Percentiles rank a stretch among this genome's conserved stretches.
Evolutionary conservation across 1,284 basidiomycete species (phyloP).

Genomic region (Apiotrichum montevideense): DNA sequence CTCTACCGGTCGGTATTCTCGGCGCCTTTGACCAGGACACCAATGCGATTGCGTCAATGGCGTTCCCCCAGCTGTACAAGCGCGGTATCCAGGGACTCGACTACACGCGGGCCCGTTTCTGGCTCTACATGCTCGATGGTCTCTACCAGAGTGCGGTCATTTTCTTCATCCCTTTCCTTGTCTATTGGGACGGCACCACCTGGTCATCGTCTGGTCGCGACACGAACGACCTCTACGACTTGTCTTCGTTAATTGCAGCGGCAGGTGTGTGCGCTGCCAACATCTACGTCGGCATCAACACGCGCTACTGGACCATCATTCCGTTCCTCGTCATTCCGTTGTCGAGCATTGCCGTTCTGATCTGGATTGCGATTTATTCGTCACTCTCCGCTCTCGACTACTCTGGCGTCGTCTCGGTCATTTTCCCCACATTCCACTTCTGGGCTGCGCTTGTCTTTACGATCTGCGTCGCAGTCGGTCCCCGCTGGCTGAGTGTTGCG

Average conservation of each 20-base stretch:
- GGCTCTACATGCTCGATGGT: slow-evolving; percentile 90
- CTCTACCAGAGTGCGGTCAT: slow-evolving; percentile 85
- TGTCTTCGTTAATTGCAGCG: slow-evolving; percentile 87
- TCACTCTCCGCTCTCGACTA: slow-evolving; percentile 65
- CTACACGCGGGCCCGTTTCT: slow-evolving; percentile 87
- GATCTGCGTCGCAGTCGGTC: slow-evolving; percentile 63
- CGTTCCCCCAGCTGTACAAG: slow-evolving; percentile 88
- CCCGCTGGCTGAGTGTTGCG: slow-evolving; percentile 30
- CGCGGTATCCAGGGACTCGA: slow-evolving; percentile 87
- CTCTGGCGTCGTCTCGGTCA: slow-evolving; percentile 62
- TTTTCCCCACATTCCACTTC: slow-evolving; percentile 73
- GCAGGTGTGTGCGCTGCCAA: slow-evolving; percentile 84
- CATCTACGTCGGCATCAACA: slow-evolving; percentile 79
- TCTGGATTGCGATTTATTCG: slow-evolving; percentile 84
- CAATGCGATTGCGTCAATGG: slow-evolving; percentile 79
- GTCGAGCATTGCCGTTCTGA: slow-evolving; percentile 69
- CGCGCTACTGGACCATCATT: slow-evolving; percentile 82
- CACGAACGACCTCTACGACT: slow-evolving; percentile 73
- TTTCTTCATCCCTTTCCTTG: slow-evolving; percentile 81
- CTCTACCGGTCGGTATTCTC: slow-evolving; percentile 80
- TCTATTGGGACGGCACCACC: slow-evolving; percentile 58
- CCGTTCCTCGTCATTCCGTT: slow-evolving; percentile 73
- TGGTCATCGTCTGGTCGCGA: slow-evolving; percentile 67
- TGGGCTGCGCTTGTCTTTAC: slow-evolving; percentile 72
- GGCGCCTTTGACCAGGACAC: slow-evolving; percentile 96